A percentile compares a stretch with the other conserved stretches of the same genome.
Conservation (phyloP, 129 eudicot species). For the Escallonia rubra region DNA sequence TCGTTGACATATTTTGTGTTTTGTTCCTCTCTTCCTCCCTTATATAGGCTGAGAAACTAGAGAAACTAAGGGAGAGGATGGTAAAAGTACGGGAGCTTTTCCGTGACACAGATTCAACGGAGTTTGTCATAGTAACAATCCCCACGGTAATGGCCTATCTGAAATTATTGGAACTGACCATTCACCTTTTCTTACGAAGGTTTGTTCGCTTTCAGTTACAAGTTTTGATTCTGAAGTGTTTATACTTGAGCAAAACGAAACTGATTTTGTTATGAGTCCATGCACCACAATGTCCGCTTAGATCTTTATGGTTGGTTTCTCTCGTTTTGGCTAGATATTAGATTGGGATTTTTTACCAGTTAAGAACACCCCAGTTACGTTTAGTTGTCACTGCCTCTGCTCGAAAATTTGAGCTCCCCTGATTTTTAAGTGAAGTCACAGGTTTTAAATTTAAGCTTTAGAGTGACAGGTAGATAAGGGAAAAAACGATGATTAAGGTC, state of each 20-base stretch:
- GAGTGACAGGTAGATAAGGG: too few species aligned
- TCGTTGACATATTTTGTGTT: background rate
- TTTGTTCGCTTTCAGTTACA: background rate
- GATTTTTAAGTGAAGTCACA: too few species aligned
- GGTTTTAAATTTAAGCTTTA: too few species aligned
- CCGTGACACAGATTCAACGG: slow-evolving; percentile 81
- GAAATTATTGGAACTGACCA: background rate
- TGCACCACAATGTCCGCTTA: too few species aligned
- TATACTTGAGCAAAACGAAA: background rate
- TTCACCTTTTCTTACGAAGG: background rate
- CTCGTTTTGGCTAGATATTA: too few species aligned
- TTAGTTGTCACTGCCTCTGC: too few species aligned
- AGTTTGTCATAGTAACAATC: slow-evolving; percentile 89
- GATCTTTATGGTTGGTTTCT: too few species aligned
- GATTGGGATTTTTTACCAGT: too few species aligned
- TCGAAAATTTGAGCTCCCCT: too few species aligned
- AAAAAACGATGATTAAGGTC: too few species aligned
- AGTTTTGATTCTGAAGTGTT: background rate
- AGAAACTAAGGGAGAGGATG: slow-evolving; percentile 84
- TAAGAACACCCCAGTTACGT: too few species aligned
- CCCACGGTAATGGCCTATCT: slow-evolving; percentile 67
- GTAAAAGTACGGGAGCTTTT: slow-evolving; percentile 92
- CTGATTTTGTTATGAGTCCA: background rate
- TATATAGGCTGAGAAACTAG: slow-evolving; percentile 66
- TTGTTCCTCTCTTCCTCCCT: background rate